Evolutionary conservation across 495 filamentous ascomycete species (phyloP).

Genomic region (Penicillium alfredii): DNA sequence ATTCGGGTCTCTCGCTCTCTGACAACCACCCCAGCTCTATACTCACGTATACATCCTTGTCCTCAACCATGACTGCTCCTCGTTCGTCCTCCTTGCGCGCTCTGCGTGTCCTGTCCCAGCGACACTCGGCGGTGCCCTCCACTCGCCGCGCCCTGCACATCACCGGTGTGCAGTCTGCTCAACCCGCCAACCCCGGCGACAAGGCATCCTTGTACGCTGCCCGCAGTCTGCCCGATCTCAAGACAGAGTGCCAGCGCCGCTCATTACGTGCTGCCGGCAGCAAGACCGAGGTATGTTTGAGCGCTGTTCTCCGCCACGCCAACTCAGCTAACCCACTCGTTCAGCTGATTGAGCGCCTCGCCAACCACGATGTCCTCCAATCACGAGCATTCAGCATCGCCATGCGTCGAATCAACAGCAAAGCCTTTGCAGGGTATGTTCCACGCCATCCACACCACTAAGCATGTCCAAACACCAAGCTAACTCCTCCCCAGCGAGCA

Average conservation of each 20-base stretch:
- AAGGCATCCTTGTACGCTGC: slow-evolving; percentile 31
- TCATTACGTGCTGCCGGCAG: slow-evolving; percentile 28
- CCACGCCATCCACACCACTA: background rate
- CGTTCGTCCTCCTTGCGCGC: slow-evolving; percentile 45
- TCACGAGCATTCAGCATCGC: slow-evolving; percentile 52
- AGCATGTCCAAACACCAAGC: slow-evolving; percentile 2
- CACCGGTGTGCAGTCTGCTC: slow-evolving; percentile 46
- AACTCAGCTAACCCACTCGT: slow-evolving; percentile 1
- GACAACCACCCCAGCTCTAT: background rate
- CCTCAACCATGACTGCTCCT: slow-evolving; percentile 42
- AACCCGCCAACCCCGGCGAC: slow-evolving; percentile 31
- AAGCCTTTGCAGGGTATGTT: slow-evolving; percentile 36
- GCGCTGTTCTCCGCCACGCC: background rate
- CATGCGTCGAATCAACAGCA: slow-evolving; percentile 42
- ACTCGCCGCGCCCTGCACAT: slow-evolving; percentile 49
- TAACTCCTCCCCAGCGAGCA: slow-evolving; percentile 21
- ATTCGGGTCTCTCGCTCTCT: slow-evolving; percentile 6
- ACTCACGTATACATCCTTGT: slow-evolving; percentile 3
- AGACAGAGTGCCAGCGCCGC: slow-evolving; percentile 36
- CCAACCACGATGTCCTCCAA: slow-evolving; percentile 48
- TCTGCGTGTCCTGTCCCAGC: slow-evolving; percentile 43
- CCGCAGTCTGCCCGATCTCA: slow-evolving; percentile 35
- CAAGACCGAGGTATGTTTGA: slow-evolving; percentile 32
- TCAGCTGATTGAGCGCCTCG: slow-evolving; percentile 47
- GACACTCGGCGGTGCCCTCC: slow-evolving; percentile 28